These are phyloP conservation scores for Russula emetica DNA, from an alignment of 768 basidiomycete species.

Conservation along the genomic window DNA sequence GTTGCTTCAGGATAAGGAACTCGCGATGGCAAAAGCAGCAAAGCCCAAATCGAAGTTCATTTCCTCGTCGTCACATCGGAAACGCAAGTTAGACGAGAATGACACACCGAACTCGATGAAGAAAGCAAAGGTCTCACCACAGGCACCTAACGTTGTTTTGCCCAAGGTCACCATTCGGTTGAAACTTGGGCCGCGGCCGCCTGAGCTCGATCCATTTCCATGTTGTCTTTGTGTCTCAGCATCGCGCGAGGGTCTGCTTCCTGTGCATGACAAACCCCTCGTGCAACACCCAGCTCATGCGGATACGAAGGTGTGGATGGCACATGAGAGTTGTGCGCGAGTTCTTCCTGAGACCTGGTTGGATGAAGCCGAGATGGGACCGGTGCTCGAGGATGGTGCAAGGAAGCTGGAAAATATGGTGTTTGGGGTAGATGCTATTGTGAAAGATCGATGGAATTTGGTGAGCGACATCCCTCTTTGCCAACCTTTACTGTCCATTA, in stretches of 20 bases:
- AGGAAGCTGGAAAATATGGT: conserved; percentile 50
- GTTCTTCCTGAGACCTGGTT: conserved; percentile 92
- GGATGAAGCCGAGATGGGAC: conserved; percentile 53
- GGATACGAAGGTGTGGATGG: conserved; percentile 52
- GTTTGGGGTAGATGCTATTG: conserved; percentile 83
- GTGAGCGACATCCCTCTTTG: conserved; percentile 44
- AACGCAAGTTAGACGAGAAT: conserved; percentile 42
- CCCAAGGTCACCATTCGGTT: conserved; percentile 54
- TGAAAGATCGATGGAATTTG: conserved; percentile 89
- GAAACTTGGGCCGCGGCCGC: conserved; percentile 61
- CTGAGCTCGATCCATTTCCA: conserved; percentile 53
- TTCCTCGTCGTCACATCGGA: conserved; percentile 30
- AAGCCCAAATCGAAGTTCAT: conserved; percentile 26
- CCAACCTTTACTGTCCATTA: neutral
- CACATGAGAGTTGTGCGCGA: conserved; percentile 75
- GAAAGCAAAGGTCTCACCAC: conserved; percentile 42
- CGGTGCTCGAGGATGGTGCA: conserved; percentile 34
- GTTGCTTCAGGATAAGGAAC: conserved; percentile 63
- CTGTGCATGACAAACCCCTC: conserved; percentile 62
- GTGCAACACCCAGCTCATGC: conserved; percentile 21
- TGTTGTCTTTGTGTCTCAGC: conserved; percentile 66
- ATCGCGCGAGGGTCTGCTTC: conserved; percentile 51
- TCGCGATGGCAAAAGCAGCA: conserved; percentile 37
- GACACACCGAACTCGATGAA: conserved; percentile 44
- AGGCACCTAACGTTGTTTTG: conserved; percentile 26